phyloP scores from a whole-genome alignment of 106 monocot genomes.

The Allium fistulosum region DNA sequence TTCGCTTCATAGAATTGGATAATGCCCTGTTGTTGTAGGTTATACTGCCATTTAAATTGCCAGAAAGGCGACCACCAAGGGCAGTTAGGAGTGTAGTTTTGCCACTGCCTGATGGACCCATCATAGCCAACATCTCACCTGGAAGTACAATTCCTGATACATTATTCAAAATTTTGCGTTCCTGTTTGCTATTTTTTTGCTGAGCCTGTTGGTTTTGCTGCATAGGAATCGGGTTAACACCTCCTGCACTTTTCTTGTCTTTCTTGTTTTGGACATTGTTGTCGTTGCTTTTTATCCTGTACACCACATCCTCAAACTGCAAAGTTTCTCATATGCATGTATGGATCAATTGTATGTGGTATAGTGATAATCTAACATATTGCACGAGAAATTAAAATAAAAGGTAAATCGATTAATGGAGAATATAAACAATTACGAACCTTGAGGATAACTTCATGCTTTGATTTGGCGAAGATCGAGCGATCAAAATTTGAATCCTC shows the following conservation, averaged over 20 bases:
- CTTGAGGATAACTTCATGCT: constrained; percentile 1
- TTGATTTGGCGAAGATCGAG: constrained; percentile 2
- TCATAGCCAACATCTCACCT: constrained; percentile 4
- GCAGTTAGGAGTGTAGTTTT: background rate
- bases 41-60: constrained; percentile 16
- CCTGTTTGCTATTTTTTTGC: background rate
- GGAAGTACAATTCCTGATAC: background rate
- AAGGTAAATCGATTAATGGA: background rate
- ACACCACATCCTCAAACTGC: constrained; percentile 10
- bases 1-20: constrained; percentile 27
- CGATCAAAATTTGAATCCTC: background rate
- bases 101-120: constrained; percentile 8
- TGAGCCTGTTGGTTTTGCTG: background rate
- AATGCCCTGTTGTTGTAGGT: constrained; percentile 26
- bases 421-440: background rate
- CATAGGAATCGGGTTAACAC: background rate
- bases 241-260: background rate
- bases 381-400: background rate
- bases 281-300: background rate
- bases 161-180: background rate
- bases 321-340: background rate
- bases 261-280: background rate
- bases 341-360: background rate
- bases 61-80: background rate
- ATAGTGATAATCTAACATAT: background rate